Conservation (phyloP, 352 stramenopile species). For the Pythium dissotocum region DNA sequence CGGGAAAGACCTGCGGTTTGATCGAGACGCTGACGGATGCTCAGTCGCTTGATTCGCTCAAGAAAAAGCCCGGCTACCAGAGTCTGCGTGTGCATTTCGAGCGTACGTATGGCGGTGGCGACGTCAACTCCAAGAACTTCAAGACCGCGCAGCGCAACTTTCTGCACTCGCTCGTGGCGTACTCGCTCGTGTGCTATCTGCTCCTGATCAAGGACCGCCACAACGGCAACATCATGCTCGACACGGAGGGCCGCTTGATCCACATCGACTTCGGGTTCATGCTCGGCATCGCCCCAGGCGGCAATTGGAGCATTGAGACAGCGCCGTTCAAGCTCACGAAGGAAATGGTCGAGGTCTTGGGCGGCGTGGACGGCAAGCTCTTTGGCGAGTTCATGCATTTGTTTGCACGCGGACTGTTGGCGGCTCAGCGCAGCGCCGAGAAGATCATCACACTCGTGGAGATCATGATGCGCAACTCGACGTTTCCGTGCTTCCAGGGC, state of each 20-base stretch:
- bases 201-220: conserved; percentile 98
- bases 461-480: conserved; percentile 86
- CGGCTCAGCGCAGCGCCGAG: conserved; percentile 68
- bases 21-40: conserved; percentile 97
- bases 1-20: conserved; percentile 91
- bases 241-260: conserved; percentile 95
- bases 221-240: conserved; percentile 97
- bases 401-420: conserved; percentile 68
- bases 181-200: conserved; percentile 96
- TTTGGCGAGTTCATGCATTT: conserved; percentile 93
- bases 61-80: conserved; percentile 93
- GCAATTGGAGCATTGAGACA: conserved; percentile 94
- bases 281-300: conserved; percentile 91
- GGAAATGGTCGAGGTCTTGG: conserved; percentile 96
- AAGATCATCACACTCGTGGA: conserved; percentile 70
- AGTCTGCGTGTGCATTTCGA: conserved; percentile 94
- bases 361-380: conserved; percentile 87
- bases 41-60: conserved; percentile 97
- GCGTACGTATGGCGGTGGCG: conserved; percentile 89
- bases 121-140: conserved; percentile 55
- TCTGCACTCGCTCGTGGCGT: conserved; percentile 82
- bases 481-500: conserved; percentile 74
- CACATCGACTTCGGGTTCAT: conserved; percentile 98
- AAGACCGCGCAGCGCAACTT: conserved; percentile 75
- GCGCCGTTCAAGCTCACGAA: conserved; percentile 98